These are phyloP conservation scores for Circinella minor DNA, from an alignment of 371 early-diverging fungal species.

Conservation along the genomic window DNA sequence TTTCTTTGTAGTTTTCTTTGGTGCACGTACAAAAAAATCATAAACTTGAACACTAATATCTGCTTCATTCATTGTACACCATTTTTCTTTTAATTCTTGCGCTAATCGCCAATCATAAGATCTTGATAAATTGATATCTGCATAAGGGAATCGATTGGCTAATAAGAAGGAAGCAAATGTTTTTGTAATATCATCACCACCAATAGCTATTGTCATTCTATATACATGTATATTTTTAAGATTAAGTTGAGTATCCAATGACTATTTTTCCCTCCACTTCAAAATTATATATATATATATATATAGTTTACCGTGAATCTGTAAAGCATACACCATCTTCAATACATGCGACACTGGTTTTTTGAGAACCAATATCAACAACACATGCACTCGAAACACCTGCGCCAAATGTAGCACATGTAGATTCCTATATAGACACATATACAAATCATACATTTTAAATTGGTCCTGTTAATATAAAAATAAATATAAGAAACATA, in stretches of 20 bases:
- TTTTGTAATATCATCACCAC: slow-evolving; percentile 87
- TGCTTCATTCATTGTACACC: slow-evolving; percentile 82
- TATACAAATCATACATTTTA: not conserved
- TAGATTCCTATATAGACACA: slow-evolving; percentile 60
- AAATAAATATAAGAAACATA: slow-evolving; percentile 14
- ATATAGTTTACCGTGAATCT: slow-evolving; percentile 56
- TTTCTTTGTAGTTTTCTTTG: slow-evolving; percentile 70
- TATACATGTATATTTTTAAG: not conserved
- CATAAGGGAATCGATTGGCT: slow-evolving; percentile 79
- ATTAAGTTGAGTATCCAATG: not conserved
- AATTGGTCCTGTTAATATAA: too few relatives aligned
- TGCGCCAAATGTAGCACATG: slow-evolving; percentile 86
- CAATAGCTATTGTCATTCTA: slow-evolving; percentile 55
- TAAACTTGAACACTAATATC: slow-evolving; percentile 83
- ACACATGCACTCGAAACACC: slow-evolving; percentile 87
- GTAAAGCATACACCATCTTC: slow-evolving; percentile 84
- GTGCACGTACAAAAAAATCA: slow-evolving; percentile 80
- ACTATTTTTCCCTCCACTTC: too few relatives aligned
- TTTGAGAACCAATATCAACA: slow-evolving; percentile 92
- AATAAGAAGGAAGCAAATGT: slow-evolving; percentile 70
- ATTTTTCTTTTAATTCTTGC: slow-evolving; percentile 78
- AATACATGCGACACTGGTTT: slow-evolving; percentile 80
- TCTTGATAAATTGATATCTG: slow-evolving; percentile 62
- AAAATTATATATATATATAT: too few relatives aligned
- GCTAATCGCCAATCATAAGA: slow-evolving; percentile 73